Percentiles rank a stretch among this genome's conserved stretches.
Evolutionary conservation across 192 early-diverging fungal genomes (phyloP).

Genomic region (Backusella tarrabulga): DNA sequence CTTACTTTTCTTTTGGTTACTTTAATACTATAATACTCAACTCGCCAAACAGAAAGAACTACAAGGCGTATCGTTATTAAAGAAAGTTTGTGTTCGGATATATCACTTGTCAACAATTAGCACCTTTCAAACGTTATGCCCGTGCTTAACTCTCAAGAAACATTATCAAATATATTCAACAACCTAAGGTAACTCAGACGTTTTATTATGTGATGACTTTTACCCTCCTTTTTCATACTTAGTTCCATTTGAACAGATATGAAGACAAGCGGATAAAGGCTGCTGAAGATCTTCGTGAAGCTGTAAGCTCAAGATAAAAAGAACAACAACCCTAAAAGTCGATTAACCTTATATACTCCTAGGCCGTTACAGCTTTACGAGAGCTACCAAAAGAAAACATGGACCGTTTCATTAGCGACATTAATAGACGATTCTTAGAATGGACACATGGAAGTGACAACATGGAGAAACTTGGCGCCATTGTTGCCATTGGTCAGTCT

Average conservation of each 20-base stretch:
- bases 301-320: slow-evolving; percentile 41
- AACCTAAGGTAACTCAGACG: slow-evolving; percentile 34
- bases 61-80: too few species aligned
- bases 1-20: too few species aligned
- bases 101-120: background rate
- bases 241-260: slow-evolving; percentile 40
- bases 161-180: slow-evolving; percentile 33
- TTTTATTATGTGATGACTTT: background rate
- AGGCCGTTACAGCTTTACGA: slow-evolving; percentile 33
- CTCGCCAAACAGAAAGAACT: too few species aligned
- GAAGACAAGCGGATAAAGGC: slow-evolving; percentile 58
- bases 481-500: slow-evolving; percentile 71
- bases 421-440: slow-evolving; percentile 80
- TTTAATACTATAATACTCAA: too few species aligned
- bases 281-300: slow-evolving; percentile 61
- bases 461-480: slow-evolving; percentile 77
- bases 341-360: background rate
- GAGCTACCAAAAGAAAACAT: slow-evolving; percentile 72
- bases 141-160: slow-evolving; percentile 32
- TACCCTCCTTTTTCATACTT: background rate
- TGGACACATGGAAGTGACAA: slow-evolving; percentile 72
- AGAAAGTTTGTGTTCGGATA: too few species aligned
- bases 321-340: background rate
- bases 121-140: slow-evolving; percentile 6
- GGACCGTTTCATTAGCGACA: slow-evolving; percentile 72